A percentile compares a stretch with the other conserved stretches of the same genome.
Conservation (phyloP, 1,139 yeast genomes). For the Diutina catenulata region DNA sequence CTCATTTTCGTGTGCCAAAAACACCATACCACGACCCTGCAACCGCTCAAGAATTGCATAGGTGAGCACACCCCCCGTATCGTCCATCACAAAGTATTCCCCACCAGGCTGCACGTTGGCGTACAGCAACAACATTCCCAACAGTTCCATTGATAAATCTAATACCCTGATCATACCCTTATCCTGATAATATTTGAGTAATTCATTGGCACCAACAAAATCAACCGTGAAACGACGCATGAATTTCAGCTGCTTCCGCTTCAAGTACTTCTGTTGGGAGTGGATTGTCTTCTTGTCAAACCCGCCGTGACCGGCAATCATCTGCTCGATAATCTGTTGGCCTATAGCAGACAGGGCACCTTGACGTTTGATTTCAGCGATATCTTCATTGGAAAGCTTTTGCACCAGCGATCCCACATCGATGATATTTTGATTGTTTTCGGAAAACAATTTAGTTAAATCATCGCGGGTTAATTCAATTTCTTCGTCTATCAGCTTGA, state of each 20-base stretch:
- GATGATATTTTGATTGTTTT: conserved; percentile 57
- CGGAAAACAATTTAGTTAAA: conserved; percentile 35
- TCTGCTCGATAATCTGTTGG: conserved; percentile 69
- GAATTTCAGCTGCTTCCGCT: conserved; percentile 86
- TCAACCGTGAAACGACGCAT: conserved; percentile 76
- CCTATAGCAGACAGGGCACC: conserved; percentile 57
- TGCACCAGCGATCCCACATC: conserved; percentile 73
- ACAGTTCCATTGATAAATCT: conserved; percentile 74
- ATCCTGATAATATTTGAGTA: conserved; percentile 63
- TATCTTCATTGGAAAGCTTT: conserved; percentile 59
- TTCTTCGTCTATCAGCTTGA: conserved; percentile 22
- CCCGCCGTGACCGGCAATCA: conserved; percentile 74
- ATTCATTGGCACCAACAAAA: conserved; percentile 62
- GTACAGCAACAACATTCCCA: conserved; percentile 64
- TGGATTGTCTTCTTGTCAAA: conserved; percentile 82
- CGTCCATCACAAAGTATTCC: conserved; percentile 76
- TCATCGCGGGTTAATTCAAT: conserved; percentile 24
- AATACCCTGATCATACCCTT: conserved; percentile 62
- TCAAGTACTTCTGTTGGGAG: conserved; percentile 85
- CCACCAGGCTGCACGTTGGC: conserved; percentile 89
- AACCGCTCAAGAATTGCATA: conserved; percentile 84
- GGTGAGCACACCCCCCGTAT: conserved; percentile 76
- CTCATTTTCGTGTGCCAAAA: conserved; percentile 82
- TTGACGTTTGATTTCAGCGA: conserved; percentile 63
- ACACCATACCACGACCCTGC: conserved; percentile 66